Evolutionary conservation across 768 basidiomycete species (phyloP).

Genomic region (Tulasnella sp.): DNA sequence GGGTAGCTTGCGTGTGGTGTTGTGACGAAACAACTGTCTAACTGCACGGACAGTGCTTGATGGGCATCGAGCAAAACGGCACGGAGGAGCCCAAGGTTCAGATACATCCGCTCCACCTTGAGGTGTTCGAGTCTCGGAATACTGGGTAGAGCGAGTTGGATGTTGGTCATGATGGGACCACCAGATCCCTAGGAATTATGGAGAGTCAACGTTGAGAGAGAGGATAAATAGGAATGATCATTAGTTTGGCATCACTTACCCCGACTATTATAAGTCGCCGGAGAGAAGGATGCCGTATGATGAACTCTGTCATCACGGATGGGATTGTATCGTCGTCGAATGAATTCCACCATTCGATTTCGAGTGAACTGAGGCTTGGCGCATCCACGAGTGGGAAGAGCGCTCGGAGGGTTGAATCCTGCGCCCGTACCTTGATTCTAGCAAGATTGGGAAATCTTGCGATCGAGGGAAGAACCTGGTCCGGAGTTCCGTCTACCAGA

Average conservation of each 20-base stretch:
- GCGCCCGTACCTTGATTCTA: neutral
- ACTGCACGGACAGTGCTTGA: neutral
- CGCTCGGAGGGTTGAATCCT: neutral
- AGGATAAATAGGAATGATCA: neutral
- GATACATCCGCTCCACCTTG: neutral
- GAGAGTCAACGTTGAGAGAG: neutral
- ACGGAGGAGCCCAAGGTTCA: neutral
- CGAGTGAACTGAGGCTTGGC: neutral
- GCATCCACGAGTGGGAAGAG: neutral
- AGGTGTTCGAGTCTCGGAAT: neutral
- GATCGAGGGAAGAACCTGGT: neutral
- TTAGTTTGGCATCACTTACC: neutral
- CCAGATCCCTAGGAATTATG: neutral
- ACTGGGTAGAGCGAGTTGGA: neutral
- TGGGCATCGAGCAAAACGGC: neutral
- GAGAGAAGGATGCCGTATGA: neutral
- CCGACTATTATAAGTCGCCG: neutral
- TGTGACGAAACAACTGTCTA: neutral
- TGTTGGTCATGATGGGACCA: neutral
- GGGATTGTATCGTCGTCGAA: neutral
- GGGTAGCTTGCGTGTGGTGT: neutral
- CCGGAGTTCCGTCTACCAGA: neutral
- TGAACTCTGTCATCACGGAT: neutral
- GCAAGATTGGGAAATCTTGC: neutral
- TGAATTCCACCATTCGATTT: neutral